Percentiles rank a stretch among this genome's conserved stretches.
Evolutionary conservation across 441 rosid species (phyloP).

Genomic region (Eruca vesicaria): DNA sequence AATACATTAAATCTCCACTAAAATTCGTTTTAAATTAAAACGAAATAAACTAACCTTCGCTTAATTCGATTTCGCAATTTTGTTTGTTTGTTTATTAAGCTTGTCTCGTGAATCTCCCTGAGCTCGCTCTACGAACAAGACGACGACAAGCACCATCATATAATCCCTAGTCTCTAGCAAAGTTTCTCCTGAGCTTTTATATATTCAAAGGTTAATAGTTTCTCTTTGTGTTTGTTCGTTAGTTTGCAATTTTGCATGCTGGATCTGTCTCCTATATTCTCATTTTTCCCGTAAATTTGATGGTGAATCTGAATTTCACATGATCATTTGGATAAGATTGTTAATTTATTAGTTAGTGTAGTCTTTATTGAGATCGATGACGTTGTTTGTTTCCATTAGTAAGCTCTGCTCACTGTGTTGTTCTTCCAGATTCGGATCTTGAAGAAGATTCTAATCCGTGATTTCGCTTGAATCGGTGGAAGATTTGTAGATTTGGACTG

Average conservation of each 20-base stretch:
- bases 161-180: not conserved
- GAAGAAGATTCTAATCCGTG: not conserved
- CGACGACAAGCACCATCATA: not conserved
- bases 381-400: not conserved
- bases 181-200: not conserved
- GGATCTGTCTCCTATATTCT: slow-evolving; percentile 8
- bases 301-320: not conserved
- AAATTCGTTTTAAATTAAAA: not conserved
- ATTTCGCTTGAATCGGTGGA: not conserved
- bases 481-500: slow-evolving; percentile 1
- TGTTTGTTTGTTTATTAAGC: not conserved
- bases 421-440: slow-evolving; percentile 12
- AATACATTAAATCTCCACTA: not conserved
- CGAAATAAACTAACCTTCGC: not conserved
- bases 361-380: not conserved
- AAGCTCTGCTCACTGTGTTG: not conserved
- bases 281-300: not conserved
- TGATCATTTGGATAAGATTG: not conserved
- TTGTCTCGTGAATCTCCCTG: not conserved
- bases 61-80: not conserved
- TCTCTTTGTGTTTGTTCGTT: not conserved
- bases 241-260: not conserved
- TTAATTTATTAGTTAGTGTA: not conserved
- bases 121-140: slow-evolving; percentile 19
- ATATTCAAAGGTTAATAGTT: slow-evolving; percentile 5